Evolutionary conservation across 1,284 basidiomycete species (phyloP).

Genomic region (Microbotryomycetes sp.): DNA sequence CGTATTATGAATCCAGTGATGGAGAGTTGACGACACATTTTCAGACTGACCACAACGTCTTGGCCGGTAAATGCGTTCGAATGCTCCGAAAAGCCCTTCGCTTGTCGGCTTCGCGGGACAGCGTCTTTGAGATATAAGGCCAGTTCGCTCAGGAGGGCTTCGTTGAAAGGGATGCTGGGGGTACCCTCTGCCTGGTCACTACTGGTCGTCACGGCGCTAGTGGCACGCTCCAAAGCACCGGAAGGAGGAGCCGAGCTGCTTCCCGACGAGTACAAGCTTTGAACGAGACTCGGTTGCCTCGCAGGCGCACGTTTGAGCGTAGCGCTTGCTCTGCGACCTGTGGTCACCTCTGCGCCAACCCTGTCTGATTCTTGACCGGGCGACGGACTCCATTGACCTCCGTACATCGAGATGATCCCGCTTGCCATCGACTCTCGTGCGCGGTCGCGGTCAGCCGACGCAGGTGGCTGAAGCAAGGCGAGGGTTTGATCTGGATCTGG

Average conservation of each 20-base stretch:
- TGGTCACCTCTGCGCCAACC: no score
- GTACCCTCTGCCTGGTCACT: not conserved
- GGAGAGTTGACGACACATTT: not conserved
- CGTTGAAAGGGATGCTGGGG: constrained; percentile 48
- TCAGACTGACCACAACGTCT: constrained; percentile 70
- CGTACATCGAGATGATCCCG: constrained; percentile 9
- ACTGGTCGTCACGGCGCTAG: not conserved
- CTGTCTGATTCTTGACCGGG: no score
- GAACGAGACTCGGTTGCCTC: no score
- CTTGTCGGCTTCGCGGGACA: constrained; percentile 75
- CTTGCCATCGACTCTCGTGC: not conserved
- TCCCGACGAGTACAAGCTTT: no score
- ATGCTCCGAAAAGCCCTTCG: constrained; percentile 84
- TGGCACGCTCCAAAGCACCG: not conserved
- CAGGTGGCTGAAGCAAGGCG: no score
- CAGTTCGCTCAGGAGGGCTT: constrained; percentile 76
- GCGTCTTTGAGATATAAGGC: constrained; percentile 80
- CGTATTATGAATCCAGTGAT: constrained; percentile 11
- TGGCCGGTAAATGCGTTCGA: constrained; percentile 82
- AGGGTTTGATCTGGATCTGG: no score
- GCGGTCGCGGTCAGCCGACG: no score
- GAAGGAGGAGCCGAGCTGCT: not conserved
- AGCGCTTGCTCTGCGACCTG: no score
- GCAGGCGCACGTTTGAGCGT: no score
- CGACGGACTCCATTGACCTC: not conserved